Evolutionary conservation across 2,329 filamentous ascomycete species (phyloP), one percentile per base, ranked within the genome.

Genomic region (Fusarium nisikadoi): DNA sequence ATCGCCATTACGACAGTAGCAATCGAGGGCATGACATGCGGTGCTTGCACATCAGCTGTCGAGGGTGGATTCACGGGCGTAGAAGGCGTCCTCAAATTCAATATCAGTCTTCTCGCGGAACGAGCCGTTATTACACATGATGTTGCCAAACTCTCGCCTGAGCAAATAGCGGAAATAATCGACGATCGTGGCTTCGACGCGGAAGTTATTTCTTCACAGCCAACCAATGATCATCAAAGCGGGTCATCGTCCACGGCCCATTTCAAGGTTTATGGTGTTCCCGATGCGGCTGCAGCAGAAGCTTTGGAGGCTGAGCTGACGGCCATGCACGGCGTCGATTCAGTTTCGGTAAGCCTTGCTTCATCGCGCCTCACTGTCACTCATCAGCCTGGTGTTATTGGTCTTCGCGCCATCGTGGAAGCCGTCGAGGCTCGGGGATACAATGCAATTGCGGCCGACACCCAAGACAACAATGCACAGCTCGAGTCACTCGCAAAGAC

Each of bases 1-100:
- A 77, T 88, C 8, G 86, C 91, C 62, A 93, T 90, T 2, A 98
- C 95, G 0, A 98, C 95, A 0, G 87, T 99, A 23, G 91, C 93
- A 8, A 93, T 99, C 60, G 94, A 96, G 74, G 96, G 96, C 55
- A 99, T 99, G 96, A 99, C 96, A 3, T 98, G 96, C 79, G 95
- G 95, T 27, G 94, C 96, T 45, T 99, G 96, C 82, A 98, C 96
- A 1, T 95, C 95, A 3, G 94, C 95, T 10, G 91, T 98, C 4
- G 93, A 98, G 78, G 88, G 89, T 55, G 94, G 93, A 7, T 96
- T 99, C 82, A 89, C 90, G 73, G 89, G 88, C 70, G 82, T 95
- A 4, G 90, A 93, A 14, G 96, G 96, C 27, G 82, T 98, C 20
- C 79, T 94, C 62, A 93, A 94, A 73, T 97, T 98, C 85, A 97